Percentiles rank a stretch among this genome's conserved stretches.
Evolutionary conservation across 306 rosid species (phyloP).

Genomic region (Acacia acuminata): DNA sequence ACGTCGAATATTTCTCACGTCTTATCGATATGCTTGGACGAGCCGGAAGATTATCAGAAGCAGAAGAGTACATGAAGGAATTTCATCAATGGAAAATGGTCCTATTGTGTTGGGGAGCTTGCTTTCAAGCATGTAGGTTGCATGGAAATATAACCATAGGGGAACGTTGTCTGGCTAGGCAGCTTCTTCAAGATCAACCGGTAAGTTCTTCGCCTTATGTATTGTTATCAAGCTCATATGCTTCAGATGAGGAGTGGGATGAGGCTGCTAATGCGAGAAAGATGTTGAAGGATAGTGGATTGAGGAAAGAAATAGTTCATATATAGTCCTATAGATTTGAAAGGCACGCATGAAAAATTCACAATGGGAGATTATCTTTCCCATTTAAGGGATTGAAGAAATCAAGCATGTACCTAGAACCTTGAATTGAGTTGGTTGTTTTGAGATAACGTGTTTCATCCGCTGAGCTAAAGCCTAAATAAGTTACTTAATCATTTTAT

Average conservation of each 20-base stretch:
- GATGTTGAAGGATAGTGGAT: slow-evolving; percentile 45
- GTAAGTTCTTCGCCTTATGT: slow-evolving; percentile 43
- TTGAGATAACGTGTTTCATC: no score
- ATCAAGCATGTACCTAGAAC: neutral
- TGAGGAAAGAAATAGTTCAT: slow-evolving; percentile 40
- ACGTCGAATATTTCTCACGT: slow-evolving; percentile 43
- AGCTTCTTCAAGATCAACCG: slow-evolving; percentile 37
- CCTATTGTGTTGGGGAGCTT: slow-evolving; percentile 42
- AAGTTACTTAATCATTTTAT: no score
- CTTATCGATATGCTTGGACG: slow-evolving; percentile 51
- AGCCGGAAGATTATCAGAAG: slow-evolving; percentile 42
- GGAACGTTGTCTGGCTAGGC: slow-evolving; percentile 37
- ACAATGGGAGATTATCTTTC: neutral
- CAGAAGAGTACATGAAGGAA: slow-evolving; percentile 39
- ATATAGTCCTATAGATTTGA: slow-evolving; percentile 45
- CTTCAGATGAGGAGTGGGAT: slow-evolving; percentile 49
- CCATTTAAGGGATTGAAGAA: neutral
- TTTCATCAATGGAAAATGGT: slow-evolving; percentile 31
- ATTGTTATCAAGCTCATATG: slow-evolving; percentile 45
- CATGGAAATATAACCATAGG: slow-evolving; percentile 32
- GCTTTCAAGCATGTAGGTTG: slow-evolving; percentile 36
- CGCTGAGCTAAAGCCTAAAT: no score
- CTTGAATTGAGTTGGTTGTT: neutral
- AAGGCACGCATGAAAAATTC: slow-evolving; percentile 28
- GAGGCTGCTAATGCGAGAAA: slow-evolving; percentile 38